phyloP scores from a whole-genome alignment of 1,284 basidiomycete genomes.

The Blastosporella zonata region DNA sequence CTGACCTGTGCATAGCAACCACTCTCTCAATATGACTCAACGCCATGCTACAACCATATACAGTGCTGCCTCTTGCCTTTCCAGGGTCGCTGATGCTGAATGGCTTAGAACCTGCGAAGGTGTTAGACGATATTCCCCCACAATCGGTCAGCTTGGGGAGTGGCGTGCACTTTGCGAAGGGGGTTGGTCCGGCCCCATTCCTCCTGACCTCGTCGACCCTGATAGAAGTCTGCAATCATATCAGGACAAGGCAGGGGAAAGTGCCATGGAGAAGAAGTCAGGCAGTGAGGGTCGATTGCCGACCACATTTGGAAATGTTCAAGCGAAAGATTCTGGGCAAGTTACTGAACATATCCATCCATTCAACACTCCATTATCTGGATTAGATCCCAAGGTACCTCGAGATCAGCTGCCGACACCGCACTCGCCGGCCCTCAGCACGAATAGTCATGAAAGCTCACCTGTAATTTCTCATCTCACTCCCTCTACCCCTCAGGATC shows the following conservation, averaged over 20 bases:
- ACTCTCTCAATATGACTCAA: constrained; percentile 59
- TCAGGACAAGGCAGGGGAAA: constrained; percentile 6
- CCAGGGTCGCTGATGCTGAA: constrained; percentile 71
- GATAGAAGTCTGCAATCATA: constrained; percentile 20
- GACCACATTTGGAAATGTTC: constrained; percentile 7
- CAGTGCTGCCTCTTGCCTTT: constrained; percentile 58
- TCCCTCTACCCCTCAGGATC: constrained; percentile 4
- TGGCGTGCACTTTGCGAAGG: constrained; percentile 73
- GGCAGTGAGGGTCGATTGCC: constrained; percentile 8
- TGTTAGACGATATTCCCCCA: constrained; percentile 60
- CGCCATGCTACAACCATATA: constrained; percentile 58
- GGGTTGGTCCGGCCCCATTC: constrained; percentile 60
- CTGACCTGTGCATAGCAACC: constrained; percentile 47
- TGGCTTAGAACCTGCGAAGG: constrained; percentile 72
- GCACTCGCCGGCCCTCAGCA: neutral
- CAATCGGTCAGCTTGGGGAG: constrained; percentile 65
- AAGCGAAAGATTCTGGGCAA: constrained; percentile 3
- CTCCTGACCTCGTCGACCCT: constrained; percentile 48
- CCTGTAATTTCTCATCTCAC: neutral
- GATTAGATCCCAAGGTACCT: constrained; percentile 18
- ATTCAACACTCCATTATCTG: constrained; percentile 2
- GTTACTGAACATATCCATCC: neutral
- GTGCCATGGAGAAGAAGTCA: neutral
- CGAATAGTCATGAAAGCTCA: neutral
- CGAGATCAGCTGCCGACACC: constrained; percentile 5